Evolutionary conservation across 176 grass and related monocot species (phyloP), one percentile per base, ranked within the genome.

Genomic region (Avena insularis): DNA sequence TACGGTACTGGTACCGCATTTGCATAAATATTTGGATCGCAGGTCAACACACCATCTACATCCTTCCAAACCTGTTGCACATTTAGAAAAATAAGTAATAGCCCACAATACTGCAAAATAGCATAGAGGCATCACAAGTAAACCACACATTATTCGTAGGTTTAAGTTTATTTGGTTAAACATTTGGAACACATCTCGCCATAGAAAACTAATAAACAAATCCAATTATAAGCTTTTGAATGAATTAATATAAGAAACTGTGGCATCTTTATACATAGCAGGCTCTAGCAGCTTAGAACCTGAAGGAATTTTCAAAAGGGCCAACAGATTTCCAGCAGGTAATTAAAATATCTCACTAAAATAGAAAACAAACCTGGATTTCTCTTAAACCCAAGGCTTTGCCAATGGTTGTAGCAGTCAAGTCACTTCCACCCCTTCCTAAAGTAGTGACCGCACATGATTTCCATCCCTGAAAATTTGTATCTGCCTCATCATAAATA

Each of bases 31-130:
- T 95, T 93, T 85, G 95, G 95, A 89, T 98, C 95, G 75, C 93
- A 98, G 1, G 95, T 98, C 86, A 98, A 81, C 56, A 98, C 95
- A 87, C 95, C 95, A 91, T 98, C 95, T 51, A 98, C 95, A 95
- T 98, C 95, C 84, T 98, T 98, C 95, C 64, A 67, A 50, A 98
- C 93, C 95, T 98, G 78, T 77, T 31, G 54, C 5, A 85, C 61
- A 84, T 77, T 53, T 77, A 43, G 49, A 83, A 67, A 67, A 38
- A 59, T 47, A 0, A 54, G 25, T 63, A 76, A 53, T 2, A 79
- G 8, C 55, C 17, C 23, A 23, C 27, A 73, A 17, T 36, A 82
- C 56, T 73, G 64, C 61, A 67, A 59, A 69, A 85, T 74, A 70
- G 40, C 57, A 54, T n/a, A 83, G 4, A 84, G 19, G 63, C n/a